phyloP scores from a whole-genome alignment of 768 basidiomycete genomes.

The Boletus rufocinnamomeus region DNA sequence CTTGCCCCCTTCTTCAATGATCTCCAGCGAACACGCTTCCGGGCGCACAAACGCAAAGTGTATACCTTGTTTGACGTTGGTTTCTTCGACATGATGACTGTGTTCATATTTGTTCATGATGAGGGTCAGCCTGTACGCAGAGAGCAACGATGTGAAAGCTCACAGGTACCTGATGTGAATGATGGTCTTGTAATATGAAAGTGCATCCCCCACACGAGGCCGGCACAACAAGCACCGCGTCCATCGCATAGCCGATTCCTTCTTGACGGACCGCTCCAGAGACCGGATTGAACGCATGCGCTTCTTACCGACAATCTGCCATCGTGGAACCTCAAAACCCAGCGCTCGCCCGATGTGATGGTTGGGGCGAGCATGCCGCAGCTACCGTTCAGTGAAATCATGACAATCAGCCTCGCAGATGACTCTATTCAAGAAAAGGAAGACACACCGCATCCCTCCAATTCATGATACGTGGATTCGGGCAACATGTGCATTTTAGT shows the following conservation, averaged over 20 bases:
- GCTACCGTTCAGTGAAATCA: background rate
- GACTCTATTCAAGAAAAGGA: background rate
- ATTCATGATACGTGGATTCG: background rate
- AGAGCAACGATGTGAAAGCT: background rate
- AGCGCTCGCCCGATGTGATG: background rate
- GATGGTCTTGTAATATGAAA: fast-evolving
- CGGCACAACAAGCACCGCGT: background rate
- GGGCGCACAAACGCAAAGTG: background rate
- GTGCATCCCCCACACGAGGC: background rate
- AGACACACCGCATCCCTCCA: slow-evolving; percentile 17
- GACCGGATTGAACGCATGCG: background rate
- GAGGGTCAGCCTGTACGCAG: background rate
- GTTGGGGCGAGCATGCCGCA: slow-evolving; percentile 1
- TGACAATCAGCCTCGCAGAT: background rate
- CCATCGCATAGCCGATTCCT: background rate
- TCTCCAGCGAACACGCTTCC: background rate
- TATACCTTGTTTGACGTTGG: background rate
- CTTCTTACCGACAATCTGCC: slow-evolving; percentile 1
- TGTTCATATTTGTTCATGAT: background rate
- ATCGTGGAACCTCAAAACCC: background rate
- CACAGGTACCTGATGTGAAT: background rate
- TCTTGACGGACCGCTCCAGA: background rate
- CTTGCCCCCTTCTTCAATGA: background rate
- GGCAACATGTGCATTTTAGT: background rate
- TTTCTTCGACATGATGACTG: background rate